These are phyloP conservation scores for Trichoderma hamatum DNA, from an alignment of 2,329 filamentous ascomycete species.

Conservation along the genomic window DNA sequence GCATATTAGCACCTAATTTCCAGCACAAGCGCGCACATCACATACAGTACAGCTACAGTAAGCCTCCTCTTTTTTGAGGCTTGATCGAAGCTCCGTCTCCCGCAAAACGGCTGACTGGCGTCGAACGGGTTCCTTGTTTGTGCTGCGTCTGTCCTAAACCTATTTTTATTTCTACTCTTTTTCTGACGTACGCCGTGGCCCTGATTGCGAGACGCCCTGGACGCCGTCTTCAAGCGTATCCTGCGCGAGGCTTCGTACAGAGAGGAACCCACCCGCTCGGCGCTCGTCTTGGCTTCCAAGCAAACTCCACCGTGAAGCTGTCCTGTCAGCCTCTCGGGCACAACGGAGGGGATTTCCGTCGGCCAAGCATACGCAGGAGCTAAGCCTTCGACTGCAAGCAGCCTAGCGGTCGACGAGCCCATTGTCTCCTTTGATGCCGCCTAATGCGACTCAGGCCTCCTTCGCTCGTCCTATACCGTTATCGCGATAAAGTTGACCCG, in stretches of 20 bases:
- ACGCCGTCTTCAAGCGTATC: neutral
- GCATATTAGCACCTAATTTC: conserved; percentile 17
- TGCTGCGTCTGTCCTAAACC: neutral
- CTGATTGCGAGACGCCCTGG: neutral
- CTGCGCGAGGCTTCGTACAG: neutral
- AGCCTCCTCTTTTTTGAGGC: conserved; percentile 25
- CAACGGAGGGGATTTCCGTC: conserved; percentile 8
- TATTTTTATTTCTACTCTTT: neutral
- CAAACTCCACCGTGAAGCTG: conserved; percentile 15
- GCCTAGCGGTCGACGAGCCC: neutral
- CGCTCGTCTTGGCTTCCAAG: neutral
- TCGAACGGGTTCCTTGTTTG: conserved; percentile 9
- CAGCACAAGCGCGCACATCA: conserved; percentile 4
- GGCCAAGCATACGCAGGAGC: neutral
- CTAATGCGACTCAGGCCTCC: conserved; percentile 3
- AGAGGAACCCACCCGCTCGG: neutral
- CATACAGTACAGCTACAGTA: neutral
- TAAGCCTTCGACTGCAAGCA: neutral
- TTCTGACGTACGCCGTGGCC: neutral
- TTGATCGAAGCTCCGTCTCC: conserved; percentile 16
- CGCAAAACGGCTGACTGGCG: conserved; percentile 21
- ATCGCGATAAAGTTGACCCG: conserved; percentile 31
- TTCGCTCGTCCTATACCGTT: conserved; percentile 8
- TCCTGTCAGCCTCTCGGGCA: conserved; percentile 21
- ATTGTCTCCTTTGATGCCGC: conserved; percentile 8